phyloP scores from a whole-genome alignment of 371 early-diverging fungal species.

The Mucor plumbeus region DNA sequence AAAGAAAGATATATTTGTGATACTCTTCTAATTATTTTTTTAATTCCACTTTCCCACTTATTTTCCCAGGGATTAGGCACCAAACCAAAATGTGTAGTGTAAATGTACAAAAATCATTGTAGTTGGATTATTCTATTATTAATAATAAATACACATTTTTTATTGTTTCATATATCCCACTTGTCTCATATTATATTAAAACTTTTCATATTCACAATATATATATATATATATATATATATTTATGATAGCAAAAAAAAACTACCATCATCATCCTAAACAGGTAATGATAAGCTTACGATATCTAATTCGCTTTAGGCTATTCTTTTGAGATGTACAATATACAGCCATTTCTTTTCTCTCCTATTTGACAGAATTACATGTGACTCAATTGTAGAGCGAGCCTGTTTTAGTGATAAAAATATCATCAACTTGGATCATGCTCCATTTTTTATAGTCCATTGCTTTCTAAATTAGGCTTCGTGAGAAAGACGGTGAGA shows the following conservation, averaged over 20 bases:
- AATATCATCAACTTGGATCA: slow-evolving; percentile 25
- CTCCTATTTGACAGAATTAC: slow-evolving; percentile 29
- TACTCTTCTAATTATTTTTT: neutral
- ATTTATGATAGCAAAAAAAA: no score
- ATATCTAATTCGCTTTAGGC: slow-evolving; percentile 20
- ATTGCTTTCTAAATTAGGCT: slow-evolving; percentile 27
- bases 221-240: no score
- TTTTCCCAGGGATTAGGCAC: slow-evolving; percentile 21
- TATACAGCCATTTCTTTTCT: slow-evolving; percentile 9
- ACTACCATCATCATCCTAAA: slow-evolving; percentile 4
- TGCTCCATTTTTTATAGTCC: slow-evolving; percentile 27
- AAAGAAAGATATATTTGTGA: neutral
- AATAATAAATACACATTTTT: no score
- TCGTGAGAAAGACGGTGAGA: slow-evolving; percentile 35
- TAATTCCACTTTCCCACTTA: slow-evolving; percentile 21
- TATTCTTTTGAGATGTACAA: neutral
- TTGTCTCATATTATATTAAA: no score
- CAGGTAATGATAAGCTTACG: slow-evolving; percentile 24
- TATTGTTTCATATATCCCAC: no score
- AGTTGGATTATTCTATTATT: no score
- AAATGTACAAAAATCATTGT: neutral
- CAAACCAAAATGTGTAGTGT: neutral
- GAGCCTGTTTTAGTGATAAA: slow-evolving; percentile 16
- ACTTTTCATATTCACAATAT: no score
- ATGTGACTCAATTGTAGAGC: slow-evolving; percentile 26